These are phyloP conservation scores for Cicer judaicum DNA, from an alignment of 306 rosid species.

Conservation along the genomic window DNA sequence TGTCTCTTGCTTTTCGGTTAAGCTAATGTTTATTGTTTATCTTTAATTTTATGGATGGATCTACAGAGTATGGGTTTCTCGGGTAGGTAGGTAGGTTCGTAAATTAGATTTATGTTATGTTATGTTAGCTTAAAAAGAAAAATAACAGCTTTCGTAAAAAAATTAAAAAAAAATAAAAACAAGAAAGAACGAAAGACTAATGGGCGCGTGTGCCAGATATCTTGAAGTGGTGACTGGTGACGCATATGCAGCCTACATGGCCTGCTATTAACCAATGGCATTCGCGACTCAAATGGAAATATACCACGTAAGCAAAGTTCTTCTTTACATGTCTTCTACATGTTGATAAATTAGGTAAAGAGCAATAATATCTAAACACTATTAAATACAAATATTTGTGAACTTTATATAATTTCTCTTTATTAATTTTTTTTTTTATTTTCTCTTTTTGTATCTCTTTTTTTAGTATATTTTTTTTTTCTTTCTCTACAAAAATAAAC, in stretches of 20 bases:
- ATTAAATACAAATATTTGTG: too few relatives aligned
- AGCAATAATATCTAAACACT: too few relatives aligned
- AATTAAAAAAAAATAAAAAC: too few relatives aligned
- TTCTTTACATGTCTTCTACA: neutral
- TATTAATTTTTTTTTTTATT: too few relatives aligned
- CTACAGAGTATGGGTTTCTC: neutral
- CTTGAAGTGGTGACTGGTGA: conserved; percentile 42
- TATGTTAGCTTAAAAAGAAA: neutral
- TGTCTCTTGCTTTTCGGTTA: conserved; percentile 14
- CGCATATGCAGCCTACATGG: conserved; percentile 43
- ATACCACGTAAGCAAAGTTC: neutral
- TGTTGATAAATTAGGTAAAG: too few relatives aligned
- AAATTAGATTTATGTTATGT: neutral
- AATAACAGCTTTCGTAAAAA: too few relatives aligned
- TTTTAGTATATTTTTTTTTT: too few relatives aligned
- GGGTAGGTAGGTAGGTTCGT: neutral
- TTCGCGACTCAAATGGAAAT: neutral
- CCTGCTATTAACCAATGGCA: conserved; percentile 11
- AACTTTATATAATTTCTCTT: too few relatives aligned
- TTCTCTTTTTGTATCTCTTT: too few relatives aligned
- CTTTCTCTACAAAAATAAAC: too few relatives aligned
- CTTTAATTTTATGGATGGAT: neutral
- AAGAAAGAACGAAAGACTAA: too few relatives aligned
- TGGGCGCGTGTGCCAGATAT: neutral
- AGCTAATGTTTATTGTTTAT: conserved; percentile 15